A percentile compares a stretch with the other conserved stretches of the same genome.
Conservation (phyloP, 192 early-diverging fungal genomes). For the Pilobolus umbonatus region DNA sequence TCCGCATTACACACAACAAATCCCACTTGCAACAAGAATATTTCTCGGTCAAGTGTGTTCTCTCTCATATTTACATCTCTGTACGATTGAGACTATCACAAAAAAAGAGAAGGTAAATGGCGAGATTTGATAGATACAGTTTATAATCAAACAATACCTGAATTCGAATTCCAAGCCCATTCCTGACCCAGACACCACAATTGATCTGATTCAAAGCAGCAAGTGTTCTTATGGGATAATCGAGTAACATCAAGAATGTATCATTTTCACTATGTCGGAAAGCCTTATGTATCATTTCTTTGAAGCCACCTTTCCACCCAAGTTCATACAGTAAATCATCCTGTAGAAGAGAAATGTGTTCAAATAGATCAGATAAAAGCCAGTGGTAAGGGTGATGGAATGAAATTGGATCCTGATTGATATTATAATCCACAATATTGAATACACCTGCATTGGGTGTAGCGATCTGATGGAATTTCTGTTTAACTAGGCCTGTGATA, state of each 20-base stretch:
- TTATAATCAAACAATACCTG: constrained; percentile 36
- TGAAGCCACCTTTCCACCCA: constrained; percentile 57
- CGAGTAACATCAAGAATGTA: constrained; percentile 60
- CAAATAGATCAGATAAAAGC: constrained; percentile 77
- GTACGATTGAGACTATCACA: constrained; percentile 65
- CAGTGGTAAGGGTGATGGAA: constrained; percentile 93
- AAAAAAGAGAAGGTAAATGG: constrained; percentile 1
- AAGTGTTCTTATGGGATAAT: constrained; percentile 78
- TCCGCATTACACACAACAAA: constrained; percentile 66
- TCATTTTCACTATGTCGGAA: constrained; percentile 31
- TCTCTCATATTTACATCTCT: constrained; percentile 81
- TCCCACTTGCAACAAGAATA: constrained; percentile 80
- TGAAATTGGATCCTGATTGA: constrained; percentile 59
- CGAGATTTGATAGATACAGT: not conserved
- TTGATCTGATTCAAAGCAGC: constrained; percentile 87
- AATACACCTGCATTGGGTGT: constrained; percentile 36
- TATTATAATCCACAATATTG: constrained; percentile 54
- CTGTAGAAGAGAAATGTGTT: constrained; percentile 59
- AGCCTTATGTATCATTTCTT: constrained; percentile 48
- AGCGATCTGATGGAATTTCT: constrained; percentile 38
- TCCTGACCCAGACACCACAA: constrained; percentile 92
- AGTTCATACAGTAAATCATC: constrained; percentile 47
- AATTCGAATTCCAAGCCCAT: constrained; percentile 73
- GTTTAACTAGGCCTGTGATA: constrained; percentile 14
- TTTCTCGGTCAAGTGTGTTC: constrained; percentile 84